These are phyloP conservation scores for Euphorbia corollata DNA, from an alignment of 441 rosid species.

Conservation along the genomic window DNA sequence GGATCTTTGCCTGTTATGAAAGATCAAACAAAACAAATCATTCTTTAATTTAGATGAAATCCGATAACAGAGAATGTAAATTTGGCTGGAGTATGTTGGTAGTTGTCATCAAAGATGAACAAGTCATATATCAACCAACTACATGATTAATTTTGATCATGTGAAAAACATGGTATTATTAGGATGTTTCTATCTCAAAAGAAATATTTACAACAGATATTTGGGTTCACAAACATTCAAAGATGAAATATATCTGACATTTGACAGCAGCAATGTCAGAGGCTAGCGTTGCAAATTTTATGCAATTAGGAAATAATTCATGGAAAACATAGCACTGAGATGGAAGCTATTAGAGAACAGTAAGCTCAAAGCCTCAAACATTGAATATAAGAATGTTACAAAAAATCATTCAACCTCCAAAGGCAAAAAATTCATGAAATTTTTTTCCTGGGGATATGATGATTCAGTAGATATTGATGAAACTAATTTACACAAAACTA, in stretches of 20 bases:
- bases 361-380: background rate
- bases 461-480: background rate
- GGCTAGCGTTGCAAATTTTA: background rate
- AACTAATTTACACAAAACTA: background rate
- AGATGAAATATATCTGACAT: background rate
- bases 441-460: background rate
- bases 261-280: background rate
- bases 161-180: background rate
- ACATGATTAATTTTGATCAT: background rate
- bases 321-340: background rate
- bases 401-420: too few relatives aligned
- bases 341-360: background rate
- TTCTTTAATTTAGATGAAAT: constrained; percentile 16
- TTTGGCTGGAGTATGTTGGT: background rate
- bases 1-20: constrained; percentile 63
- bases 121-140: background rate
- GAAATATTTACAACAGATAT: background rate
- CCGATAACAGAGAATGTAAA: background rate
- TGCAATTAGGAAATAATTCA: background rate
- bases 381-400: background rate
- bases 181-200: too few relatives aligned
- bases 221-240: background rate
- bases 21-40: background rate
- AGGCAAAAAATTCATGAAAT: background rate
- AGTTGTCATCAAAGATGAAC: background rate